These are phyloP conservation scores for Bryoglossum gracile DNA, from an alignment of 495 filamentous ascomycete genomes.

Conservation along the genomic window DNA sequence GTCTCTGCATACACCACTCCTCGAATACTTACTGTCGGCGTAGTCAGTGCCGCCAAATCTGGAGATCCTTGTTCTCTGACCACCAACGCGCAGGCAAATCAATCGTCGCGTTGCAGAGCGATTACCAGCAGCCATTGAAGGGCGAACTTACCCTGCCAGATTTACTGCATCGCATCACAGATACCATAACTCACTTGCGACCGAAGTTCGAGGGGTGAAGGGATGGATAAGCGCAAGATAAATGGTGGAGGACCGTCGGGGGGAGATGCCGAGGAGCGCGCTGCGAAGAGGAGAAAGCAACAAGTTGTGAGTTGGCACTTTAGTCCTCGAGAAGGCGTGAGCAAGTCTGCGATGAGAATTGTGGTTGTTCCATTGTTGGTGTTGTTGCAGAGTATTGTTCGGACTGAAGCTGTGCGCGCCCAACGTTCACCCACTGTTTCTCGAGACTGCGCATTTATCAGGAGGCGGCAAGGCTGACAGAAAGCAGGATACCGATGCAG, in stretches of 20 bases:
- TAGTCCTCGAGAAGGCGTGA: not conserved
- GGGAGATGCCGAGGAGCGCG: slow-evolving; percentile 46
- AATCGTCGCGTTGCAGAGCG: slow-evolving; percentile 4
- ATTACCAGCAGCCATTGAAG: slow-evolving; percentile 2
- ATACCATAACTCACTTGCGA: not conserved
- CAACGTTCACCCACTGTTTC: slow-evolving; percentile 16
- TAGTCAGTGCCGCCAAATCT: no score
- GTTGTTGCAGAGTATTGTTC: slow-evolving; percentile 11
- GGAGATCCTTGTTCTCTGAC: not conserved
- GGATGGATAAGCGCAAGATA: slow-evolving; percentile 67
- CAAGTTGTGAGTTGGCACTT: slow-evolving; percentile 39
- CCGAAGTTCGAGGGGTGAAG: slow-evolving; percentile 3
- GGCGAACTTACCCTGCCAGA: not conserved
- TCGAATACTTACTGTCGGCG: no score
- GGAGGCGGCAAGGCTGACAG: slow-evolving; percentile 23
- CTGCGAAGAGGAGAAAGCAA: slow-evolving; percentile 53
- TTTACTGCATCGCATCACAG: not conserved
- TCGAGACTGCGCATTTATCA: slow-evolving; percentile 9
- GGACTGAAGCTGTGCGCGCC: slow-evolving; percentile 16
- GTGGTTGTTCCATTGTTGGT: slow-evolving; percentile 6
- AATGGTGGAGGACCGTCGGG: slow-evolving; percentile 30
- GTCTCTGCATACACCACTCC: no score
- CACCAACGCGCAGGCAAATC: slow-evolving; percentile 7
- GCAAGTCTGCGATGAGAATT: slow-evolving; percentile 2
- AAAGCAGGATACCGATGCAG: slow-evolving; percentile 12